phyloP scores from a whole-genome alignment of 1,284 basidiomycete genomes.

The Fomitopsis palustris region DNA sequence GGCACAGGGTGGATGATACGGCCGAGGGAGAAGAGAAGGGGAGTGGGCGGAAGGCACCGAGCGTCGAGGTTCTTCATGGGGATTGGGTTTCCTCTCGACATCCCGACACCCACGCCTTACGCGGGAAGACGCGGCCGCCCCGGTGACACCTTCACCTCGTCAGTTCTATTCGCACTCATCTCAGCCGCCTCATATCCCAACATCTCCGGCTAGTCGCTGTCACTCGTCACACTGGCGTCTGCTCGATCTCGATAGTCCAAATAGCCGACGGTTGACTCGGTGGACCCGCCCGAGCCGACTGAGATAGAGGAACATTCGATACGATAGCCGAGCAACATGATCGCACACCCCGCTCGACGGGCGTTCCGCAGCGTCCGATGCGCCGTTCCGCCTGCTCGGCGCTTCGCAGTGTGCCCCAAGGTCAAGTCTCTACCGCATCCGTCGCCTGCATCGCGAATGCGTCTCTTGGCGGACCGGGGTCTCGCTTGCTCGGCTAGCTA shows the following conservation, averaged over 20 bases:
- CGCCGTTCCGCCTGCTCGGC: neutral
- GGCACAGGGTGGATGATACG: neutral
- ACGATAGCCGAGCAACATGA: neutral
- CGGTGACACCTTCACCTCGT: neutral
- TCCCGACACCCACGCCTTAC: neutral
- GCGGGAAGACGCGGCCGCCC: neutral
- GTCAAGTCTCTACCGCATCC: neutral
- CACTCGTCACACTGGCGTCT: neutral
- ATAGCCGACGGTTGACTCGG: neutral
- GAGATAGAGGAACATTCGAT: neutral
- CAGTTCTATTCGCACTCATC: neutral
- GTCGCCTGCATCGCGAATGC: neutral
- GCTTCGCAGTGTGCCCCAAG: neutral
- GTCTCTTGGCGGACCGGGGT: neutral
- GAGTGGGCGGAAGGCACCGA: neutral
- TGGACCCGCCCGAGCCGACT: neutral
- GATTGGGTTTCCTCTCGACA: neutral
- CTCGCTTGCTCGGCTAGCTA: neutral
- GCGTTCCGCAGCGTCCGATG: neutral
- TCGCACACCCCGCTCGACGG: neutral
- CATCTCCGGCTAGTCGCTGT: neutral
- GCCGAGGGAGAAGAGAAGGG: neutral
- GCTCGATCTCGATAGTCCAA: neutral
- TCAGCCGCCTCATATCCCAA: neutral
- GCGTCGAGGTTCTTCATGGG: neutral